Percentiles rank a stretch among this genome's conserved stretches.
These are phyloP conservation scores for Sporisorium reilianum DNA, from an alignment of 1,284 basidiomycete species.

Conservation along the genomic window DNA sequence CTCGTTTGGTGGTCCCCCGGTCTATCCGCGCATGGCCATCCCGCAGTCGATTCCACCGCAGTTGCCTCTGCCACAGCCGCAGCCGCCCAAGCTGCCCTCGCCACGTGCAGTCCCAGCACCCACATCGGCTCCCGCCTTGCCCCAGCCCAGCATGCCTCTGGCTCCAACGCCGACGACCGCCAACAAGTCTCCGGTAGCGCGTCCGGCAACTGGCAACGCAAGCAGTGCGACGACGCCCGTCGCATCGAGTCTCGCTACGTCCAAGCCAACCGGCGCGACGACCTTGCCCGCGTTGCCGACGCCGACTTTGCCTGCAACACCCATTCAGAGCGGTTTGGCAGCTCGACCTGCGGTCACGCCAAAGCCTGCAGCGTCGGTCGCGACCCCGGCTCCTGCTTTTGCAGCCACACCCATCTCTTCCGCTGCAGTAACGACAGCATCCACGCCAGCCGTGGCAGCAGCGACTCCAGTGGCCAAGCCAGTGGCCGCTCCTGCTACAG, in stretches of 20 bases:
- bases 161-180: constrained; percentile 21
- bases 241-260: neutral
- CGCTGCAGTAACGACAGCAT: neutral
- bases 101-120: constrained; percentile 13
- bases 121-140: constrained; percentile 5
- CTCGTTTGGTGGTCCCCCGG: constrained; percentile 16
- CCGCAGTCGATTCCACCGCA: constrained; percentile 27
- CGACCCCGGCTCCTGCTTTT: neutral
- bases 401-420: constrained; percentile 6
- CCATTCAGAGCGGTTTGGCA: constrained; percentile 17
- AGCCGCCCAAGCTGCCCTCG: constrained; percentile 30
- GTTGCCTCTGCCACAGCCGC: constrained; percentile 32
- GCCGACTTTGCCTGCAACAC: constrained; percentile 31
- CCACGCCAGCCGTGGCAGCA: constrained; percentile 3
- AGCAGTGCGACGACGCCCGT: constrained; percentile 2
- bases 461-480: constrained; percentile 2
- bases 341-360: constrained; percentile 11
- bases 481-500: neutral
- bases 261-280: constrained; percentile 7
- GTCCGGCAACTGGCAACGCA: constrained; percentile 15
- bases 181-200: constrained; percentile 11
- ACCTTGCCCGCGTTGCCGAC: constrained; percentile 23
- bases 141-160: constrained; percentile 26
- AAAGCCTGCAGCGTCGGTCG: constrained; percentile 9
- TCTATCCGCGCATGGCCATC: constrained; percentile 13